Conservation (phyloP, 371 early-diverging fungal genomes). For the Mucor saturninus region DNA sequence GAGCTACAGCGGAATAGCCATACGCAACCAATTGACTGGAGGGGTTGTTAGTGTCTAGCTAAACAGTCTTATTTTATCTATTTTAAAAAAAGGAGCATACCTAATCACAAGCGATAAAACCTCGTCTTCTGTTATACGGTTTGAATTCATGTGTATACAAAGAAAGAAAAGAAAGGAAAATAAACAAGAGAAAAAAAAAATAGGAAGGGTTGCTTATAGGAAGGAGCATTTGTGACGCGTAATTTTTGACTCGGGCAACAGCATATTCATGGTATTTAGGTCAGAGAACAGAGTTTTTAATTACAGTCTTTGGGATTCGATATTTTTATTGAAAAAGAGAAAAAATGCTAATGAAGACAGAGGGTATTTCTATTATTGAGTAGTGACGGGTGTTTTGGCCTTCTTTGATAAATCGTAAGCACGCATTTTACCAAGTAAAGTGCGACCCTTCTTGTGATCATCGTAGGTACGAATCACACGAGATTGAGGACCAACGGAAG, state of each 20-base stretch:
- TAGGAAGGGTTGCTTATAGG: not conserved
- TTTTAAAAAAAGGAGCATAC: slow-evolving; percentile 25
- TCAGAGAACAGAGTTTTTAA: too few relatives aligned
- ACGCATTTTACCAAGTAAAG: slow-evolving; percentile 46
- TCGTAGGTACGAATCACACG: slow-evolving; percentile 78
- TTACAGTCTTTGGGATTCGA: too few relatives aligned
- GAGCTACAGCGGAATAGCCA: slow-evolving; percentile 66
- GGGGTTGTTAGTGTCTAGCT: not conserved
- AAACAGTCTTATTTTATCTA: not conserved
- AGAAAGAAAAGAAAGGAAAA: slow-evolving; percentile 1
- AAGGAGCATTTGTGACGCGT: not conserved
- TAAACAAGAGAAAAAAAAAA: not conserved
- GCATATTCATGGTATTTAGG: too few relatives aligned
- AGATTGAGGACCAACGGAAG: slow-evolving; percentile 66
- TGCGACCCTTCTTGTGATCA: slow-evolving; percentile 72
- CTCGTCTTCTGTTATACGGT: slow-evolving; percentile 53
- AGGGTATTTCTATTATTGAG: not conserved
- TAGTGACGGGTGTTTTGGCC: not conserved
- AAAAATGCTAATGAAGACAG: not conserved
- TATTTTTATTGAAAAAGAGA: too few relatives aligned
- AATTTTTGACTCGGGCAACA: not conserved
- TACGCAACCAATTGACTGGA: slow-evolving; percentile 67
- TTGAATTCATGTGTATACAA: slow-evolving; percentile 22
- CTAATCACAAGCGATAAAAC: slow-evolving; percentile 63
- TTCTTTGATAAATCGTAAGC: slow-evolving; percentile 19